These are phyloP conservation scores for Fraxinus latifolia DNA, from an alignment of 305 asterid species.

Conservation along the genomic window DNA sequence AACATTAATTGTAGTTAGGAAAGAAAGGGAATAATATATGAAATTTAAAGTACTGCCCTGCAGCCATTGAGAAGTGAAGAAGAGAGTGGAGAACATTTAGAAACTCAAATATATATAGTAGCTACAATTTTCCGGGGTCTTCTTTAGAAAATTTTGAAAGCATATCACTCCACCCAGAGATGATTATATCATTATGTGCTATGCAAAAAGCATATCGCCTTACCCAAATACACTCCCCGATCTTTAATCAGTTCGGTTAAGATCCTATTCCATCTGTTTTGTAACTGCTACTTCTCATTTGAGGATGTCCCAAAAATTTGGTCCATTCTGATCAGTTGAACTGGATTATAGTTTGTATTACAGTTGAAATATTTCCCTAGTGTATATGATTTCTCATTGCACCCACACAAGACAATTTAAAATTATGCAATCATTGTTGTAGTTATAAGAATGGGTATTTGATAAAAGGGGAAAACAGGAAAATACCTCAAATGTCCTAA, in stretches of 20 bases:
- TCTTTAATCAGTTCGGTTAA: neutral
- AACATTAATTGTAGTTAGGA: neutral
- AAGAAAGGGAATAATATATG: neutral
- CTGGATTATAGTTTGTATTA: neutral
- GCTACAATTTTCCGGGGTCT: neutral
- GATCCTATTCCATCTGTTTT: neutral
- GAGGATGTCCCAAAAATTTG: neutral
- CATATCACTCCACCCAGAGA: neutral
- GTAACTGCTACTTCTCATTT: neutral
- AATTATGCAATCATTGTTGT: neutral
- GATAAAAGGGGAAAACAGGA: neutral
- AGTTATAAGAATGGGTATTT: neutral
- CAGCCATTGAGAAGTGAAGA: neutral
- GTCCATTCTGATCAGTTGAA: neutral
- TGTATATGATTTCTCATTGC: neutral
- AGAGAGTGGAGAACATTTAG: neutral
- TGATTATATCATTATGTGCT: neutral
- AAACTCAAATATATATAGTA: neutral
- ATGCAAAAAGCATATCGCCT: neutral
- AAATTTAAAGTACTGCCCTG: neutral
- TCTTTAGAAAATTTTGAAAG: neutral
- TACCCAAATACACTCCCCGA: neutral
- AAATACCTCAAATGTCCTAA: neutral
- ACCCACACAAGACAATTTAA: neutral
- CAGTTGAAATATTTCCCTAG: neutral